Conservation (phyloP, 129 eudicot genomes). For the Pseudognaphalium luteoalbum region DNA sequence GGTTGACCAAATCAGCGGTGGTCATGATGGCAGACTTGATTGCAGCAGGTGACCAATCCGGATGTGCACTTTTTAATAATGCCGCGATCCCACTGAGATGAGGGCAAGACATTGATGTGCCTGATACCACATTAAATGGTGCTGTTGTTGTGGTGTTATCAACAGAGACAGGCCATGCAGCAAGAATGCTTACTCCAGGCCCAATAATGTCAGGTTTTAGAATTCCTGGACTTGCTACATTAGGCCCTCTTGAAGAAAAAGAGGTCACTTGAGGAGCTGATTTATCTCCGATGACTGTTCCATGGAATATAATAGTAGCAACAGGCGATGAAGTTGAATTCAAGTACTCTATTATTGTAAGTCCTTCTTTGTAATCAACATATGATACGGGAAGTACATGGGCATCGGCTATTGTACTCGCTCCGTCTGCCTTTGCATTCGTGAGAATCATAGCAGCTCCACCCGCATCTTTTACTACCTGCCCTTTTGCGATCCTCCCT, state of each 20-base stretch:
- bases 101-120: conserved; percentile 63
- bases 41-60: conserved; percentile 63
- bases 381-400: conserved; percentile 63
- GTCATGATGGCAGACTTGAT: conserved; percentile 61
- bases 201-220: conserved; percentile 56
- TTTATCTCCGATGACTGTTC: conserved; percentile 43
- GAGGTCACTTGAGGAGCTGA: conserved; percentile 49
- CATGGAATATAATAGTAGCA: conserved; percentile 54
- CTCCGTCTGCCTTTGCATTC: conserved; percentile 36
- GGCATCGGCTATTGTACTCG: conserved; percentile 43
- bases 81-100: conserved; percentile 61
- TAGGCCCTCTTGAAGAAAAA: conserved; percentile 58
- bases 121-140: conserved; percentile 45
- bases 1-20: conserved; percentile 45
- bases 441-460: conserved; percentile 72
- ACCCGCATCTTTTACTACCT: conserved; percentile 52
- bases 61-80: conserved; percentile 49
- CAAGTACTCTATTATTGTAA: conserved; percentile 38
- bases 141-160: conserved; percentile 34
- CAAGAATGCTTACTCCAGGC: conserved; percentile 63
- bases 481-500: conserved; percentile 42
- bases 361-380: conserved; percentile 45
- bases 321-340: conserved; percentile 49
- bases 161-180: conserved; percentile 48
- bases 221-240: conserved; percentile 48